These are phyloP conservation scores for Rhodotorula sp. DNA, from an alignment of 1,284 basidiomycete species.

Conservation along the genomic window DNA sequence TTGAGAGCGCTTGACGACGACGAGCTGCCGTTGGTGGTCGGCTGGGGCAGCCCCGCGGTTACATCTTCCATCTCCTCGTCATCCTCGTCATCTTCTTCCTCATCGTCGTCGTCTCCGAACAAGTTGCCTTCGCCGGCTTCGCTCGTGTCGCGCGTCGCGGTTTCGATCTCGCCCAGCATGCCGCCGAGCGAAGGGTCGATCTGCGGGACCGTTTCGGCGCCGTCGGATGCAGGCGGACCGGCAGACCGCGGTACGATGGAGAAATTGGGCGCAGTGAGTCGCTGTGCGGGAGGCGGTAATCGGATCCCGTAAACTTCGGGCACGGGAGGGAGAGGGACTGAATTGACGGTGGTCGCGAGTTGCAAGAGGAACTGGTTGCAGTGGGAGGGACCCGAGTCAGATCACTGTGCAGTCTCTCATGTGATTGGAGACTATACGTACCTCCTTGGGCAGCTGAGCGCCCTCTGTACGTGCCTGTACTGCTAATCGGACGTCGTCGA, in stretches of 20 bases:
- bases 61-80: constrained; percentile 43
- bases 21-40: constrained; percentile 1
- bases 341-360: constrained; percentile 86
- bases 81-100: constrained; percentile 41
- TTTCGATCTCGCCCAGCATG: background rate
- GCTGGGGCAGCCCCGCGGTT: constrained; percentile 15
- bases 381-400: background rate
- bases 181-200: constrained; percentile 1
- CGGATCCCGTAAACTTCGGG: constrained; percentile 95
- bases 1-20: constrained; percentile 13
- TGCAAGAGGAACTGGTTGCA: constrained; percentile 73
- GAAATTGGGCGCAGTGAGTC: constrained; percentile 88
- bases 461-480: constrained; percentile 91
- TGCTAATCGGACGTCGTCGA: constrained; percentile 86
- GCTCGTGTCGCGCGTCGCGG: constrained; percentile 13
- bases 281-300: constrained; percentile 75
- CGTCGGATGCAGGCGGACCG: background rate
- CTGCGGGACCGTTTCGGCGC: background rate
- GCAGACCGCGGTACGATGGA: constrained; percentile 67
- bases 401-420: too few relatives aligned
- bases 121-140: constrained; percentile 15
- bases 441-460: constrained; percentile 96
- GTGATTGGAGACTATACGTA: constrained; percentile 47
- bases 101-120: constrained; percentile 39
- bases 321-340: constrained; percentile 80